phyloP scores from a whole-genome alignment of 1,284 basidiomycete genomes.

The Nidula niveotomentosa region DNA sequence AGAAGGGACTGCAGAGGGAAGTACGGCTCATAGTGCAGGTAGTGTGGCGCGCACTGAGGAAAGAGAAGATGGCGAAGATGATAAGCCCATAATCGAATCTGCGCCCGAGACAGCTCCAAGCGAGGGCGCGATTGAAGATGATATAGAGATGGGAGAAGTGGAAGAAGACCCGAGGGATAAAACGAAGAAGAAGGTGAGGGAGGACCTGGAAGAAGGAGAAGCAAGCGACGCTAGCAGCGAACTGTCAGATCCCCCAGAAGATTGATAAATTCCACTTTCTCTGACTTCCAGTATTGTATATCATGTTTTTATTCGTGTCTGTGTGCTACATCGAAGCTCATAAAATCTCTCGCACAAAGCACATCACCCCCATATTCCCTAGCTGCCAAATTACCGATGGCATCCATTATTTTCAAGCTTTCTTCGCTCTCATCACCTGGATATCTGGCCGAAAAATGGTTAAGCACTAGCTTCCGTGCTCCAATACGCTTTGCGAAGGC shows the following conservation, averaged over 20 bases:
- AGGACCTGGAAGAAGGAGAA: constrained; percentile 83
- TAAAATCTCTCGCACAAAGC: constrained; percentile 69
- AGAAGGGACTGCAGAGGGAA: constrained; percentile 16
- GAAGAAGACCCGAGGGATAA: constrained; percentile 62
- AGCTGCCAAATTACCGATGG: constrained; percentile 57
- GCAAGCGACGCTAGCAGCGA: constrained; percentile 77
- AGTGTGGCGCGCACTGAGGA: neutral
- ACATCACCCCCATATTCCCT: constrained; percentile 52
- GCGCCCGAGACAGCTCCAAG: constrained; percentile 11
- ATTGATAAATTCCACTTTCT: constrained; percentile 18
- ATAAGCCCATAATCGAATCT: constrained; percentile 2
- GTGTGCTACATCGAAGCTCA: constrained; percentile 57
- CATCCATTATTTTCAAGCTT: constrained; percentile 55
- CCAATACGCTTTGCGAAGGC: constrained; percentile 72
- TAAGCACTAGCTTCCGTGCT: constrained; percentile 73
- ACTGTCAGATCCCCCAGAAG: constrained; percentile 72
- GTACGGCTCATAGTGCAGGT: constrained; percentile 3
- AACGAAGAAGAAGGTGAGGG: constrained; percentile 51
- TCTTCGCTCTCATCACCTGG: constrained; percentile 50
- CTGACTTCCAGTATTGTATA: too few species aligned
- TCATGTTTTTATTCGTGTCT: constrained; percentile 25
- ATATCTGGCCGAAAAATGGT: constrained; percentile 82
- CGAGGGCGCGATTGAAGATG: constrained; percentile 45
- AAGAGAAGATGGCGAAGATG: constrained; percentile 16
- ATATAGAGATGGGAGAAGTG: constrained; percentile 87